Percentiles rank a stretch among this genome's conserved stretches.
These are phyloP conservation scores for Ascochyta fabae DNA, from an alignment of 2,329 filamentous ascomycete species.

Conservation along the genomic window DNA sequence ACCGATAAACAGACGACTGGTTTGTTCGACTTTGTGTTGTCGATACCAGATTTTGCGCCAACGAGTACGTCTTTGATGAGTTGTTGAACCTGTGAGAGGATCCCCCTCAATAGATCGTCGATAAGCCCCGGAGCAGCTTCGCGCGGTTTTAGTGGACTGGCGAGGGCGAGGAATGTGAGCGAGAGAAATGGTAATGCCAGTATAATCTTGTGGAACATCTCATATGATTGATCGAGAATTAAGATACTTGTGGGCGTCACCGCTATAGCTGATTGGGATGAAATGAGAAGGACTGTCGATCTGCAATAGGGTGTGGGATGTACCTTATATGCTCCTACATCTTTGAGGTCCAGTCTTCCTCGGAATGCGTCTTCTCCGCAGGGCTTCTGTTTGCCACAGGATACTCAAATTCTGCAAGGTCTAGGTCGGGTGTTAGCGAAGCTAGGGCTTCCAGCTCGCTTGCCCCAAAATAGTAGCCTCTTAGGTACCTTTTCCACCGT, in stretches of 20 bases:
- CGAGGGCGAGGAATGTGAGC: slow-evolving; percentile 22
- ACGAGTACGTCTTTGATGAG: slow-evolving; percentile 39
- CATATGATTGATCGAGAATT: background rate
- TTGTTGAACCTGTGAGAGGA: slow-evolving; percentile 23
- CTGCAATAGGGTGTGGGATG: background rate
- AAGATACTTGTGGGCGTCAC: background rate
- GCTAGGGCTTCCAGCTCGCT: slow-evolving; percentile 7
- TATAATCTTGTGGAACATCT: slow-evolving; percentile 26
- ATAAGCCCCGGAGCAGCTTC: slow-evolving; percentile 30
- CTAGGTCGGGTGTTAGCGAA: background rate
- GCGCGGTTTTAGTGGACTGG: slow-evolving; percentile 32
- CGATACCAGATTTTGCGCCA: slow-evolving; percentile 36
- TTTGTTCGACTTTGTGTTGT: slow-evolving; percentile 29
- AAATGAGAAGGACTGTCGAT: background rate
- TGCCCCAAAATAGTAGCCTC: background rate
- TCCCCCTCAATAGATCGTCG: slow-evolving; percentile 33
- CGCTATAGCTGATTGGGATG: background rate
- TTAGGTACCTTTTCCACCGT: background rate
- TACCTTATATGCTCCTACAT: slow-evolving; percentile 1
- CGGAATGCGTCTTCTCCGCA: background rate
- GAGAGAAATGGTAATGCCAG: slow-evolving; percentile 26
- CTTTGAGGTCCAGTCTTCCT: background rate
- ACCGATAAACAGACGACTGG: slow-evolving; percentile 28
- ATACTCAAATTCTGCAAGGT: background rate
- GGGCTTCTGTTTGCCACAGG: background rate